phyloP scores from a whole-genome alignment of 257 asterid genomes.

The Fraxinus cuspidata region DNA sequence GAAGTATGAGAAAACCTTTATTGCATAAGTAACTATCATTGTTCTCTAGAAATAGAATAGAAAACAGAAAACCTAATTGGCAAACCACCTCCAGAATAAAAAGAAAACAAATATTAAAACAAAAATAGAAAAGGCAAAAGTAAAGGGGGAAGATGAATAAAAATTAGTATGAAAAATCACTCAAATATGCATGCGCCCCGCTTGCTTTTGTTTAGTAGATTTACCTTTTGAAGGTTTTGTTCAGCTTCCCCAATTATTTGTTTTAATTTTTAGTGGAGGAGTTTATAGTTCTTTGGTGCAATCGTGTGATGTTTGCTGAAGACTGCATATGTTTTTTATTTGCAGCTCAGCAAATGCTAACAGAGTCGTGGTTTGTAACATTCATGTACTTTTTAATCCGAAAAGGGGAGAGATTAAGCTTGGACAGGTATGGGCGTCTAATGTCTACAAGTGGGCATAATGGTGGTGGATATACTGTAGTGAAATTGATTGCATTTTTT shows the following conservation, averaged over 20 bases:
- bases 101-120: not conserved
- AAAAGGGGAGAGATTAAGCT: constrained; percentile 94
- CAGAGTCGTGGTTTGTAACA: constrained; percentile 82
- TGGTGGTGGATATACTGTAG: constrained; percentile 12
- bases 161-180: not conserved
- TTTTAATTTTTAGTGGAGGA: not conserved
- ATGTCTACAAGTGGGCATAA: constrained; percentile 10
- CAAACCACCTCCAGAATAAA: not conserved
- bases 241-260: not conserved
- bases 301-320: constrained; percentile 21
- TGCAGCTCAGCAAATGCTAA: constrained; percentile 54
- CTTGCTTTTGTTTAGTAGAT: not conserved
- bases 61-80: not conserved
- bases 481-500: constrained; percentile 12
- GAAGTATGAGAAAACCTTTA: constrained; percentile 1
- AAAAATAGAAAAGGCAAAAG: not conserved
- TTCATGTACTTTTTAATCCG: constrained; percentile 97
- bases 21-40: not conserved
- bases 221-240: not conserved
- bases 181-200: not conserved
- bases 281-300: not conserved
- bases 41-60: not conserved
- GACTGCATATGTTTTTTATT: constrained; percentile 25
- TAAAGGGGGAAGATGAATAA: not conserved
- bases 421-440: constrained; percentile 70